Base-by-base conservation (phyloP, 306 rosid genomes). In the Malus fusca region DNA sequence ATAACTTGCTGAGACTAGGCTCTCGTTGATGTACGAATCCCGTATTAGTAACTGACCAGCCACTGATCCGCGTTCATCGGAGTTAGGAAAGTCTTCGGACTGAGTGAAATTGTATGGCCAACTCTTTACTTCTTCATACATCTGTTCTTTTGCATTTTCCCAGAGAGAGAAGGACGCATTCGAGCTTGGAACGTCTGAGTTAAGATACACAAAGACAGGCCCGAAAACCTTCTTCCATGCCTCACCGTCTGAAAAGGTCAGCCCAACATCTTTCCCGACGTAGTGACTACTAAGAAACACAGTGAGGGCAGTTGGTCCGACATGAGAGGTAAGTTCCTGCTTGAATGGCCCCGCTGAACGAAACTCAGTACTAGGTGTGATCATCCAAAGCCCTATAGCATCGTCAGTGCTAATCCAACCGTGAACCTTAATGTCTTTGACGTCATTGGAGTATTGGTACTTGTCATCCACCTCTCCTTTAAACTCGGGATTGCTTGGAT, bases 381-480 rank as follows among this genome's bases (percentile, higher is more conserved):
- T 89, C 67, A 90, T 42, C 99, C 99, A 95, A 62, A 95, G 87
- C 1, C 99, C 99, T 4, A 74, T 70, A 9, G 82, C 75, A 15
- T 84, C 46, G 31, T 84, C 82, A 8, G 52, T 18, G 11, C 81
- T 33, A 11, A 85, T 85, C 99, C 99, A 95, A 0, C 97, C 99
- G 35, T 92, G 91, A 52, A 95, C 84, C 10, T 26, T 56, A 77
- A 79, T 92, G 66, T 89, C 90, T 71, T 76, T 64, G 75, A 80
- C 79, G 44, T 85, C 91, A 3, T 0, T 1, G 0, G 99, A 92
- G 84, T 95, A 95, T 46, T 86, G 88, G 74, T 95, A 92, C 58
- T 95, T 95, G 86, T 95, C 99, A 84, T 95, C 97, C 73, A 93
- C 96, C 91, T 94, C 95, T 85, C 93, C 97, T 58, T 26, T 77